Base-by-base conservation (phyloP, 805 yeast species). In the Clavispora carvajalis region DNA sequence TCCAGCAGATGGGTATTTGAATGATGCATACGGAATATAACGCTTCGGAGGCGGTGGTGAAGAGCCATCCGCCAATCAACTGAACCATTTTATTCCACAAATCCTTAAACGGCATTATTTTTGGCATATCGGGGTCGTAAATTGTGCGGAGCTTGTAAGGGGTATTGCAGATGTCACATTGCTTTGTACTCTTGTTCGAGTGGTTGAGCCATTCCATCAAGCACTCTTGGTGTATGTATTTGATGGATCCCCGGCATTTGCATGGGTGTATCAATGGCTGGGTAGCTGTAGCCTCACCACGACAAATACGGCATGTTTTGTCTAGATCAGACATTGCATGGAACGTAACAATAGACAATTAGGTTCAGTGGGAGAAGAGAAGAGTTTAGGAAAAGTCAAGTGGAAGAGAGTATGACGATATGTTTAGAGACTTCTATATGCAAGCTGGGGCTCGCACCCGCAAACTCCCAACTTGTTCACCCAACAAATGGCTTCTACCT, bases 181-280 rank as follows among this genome's bases (percentile, higher is more conserved):
- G 71, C 41, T 60, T 60, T 10, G 81, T 71, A 24, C 73, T 73
- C 44, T 80, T 78, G 38, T 75, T 69, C 15, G 85, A 70, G 56
- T 79, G 89, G 37, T 73, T 70, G 30, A 93, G 74, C 99, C 99
- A 91, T 54, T 87, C 93, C 53, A 80, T 66, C 34, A 91, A 63
- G 47, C 99, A 93, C 41, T 84, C 95, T 60, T 91, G 95, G 60
- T 93, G 99, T 39, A 93, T 86, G 54, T 81, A 90, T 58, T 83
- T 84, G 59, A 93, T 95, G 11, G 95, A 84, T 1, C 99, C 99
- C 39, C 88, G 73, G 63, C 99, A 93, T 54, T 78, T 82, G 63
- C 99, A 93, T 3, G 99, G 99, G 60, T 85, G 90, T 48, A 76
- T 82, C 34, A 93, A 67, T 3, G 96, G 96, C 48, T 85, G 87